A percentile compares a stretch with the other conserved stretches of the same genome.
Evolutionary conservation across 805 yeast genomes (phyloP).

Genomic region (Kluyveromyces dobzhanskii): DNA sequence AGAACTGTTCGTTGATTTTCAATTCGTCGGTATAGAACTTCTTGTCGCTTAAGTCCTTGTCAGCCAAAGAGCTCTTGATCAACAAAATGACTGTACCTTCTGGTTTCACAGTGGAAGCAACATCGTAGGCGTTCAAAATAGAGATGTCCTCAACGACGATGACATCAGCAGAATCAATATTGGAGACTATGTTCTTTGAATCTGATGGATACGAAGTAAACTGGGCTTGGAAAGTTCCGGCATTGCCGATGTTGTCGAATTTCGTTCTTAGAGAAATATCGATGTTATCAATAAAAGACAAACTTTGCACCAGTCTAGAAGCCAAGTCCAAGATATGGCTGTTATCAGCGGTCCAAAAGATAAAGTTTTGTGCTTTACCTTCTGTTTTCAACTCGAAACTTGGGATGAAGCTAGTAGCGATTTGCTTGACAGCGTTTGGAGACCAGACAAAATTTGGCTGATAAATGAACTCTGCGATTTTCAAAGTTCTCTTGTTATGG

Average conservation of each 20-base stretch:
- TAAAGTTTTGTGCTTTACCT: slow-evolving; percentile 17
- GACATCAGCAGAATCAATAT: slow-evolving; percentile 53
- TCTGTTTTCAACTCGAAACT: slow-evolving; percentile 8
- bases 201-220: slow-evolving; percentile 32
- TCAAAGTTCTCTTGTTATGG: slow-evolving; percentile 26
- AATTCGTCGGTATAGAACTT: slow-evolving; percentile 44
- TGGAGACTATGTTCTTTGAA: slow-evolving; percentile 13
- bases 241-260: slow-evolving; percentile 63
- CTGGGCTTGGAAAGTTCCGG: slow-evolving; percentile 71
- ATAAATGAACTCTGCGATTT: slow-evolving; percentile 46
- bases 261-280: slow-evolving; percentile 49
- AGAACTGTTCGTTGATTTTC: slow-evolving; percentile 39
- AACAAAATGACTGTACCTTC: slow-evolving; percentile 46
- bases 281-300: slow-evolving; percentile 53
- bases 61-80: slow-evolving; percentile 27
- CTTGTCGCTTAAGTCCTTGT: slow-evolving; percentile 28
- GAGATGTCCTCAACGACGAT: slow-evolving; percentile 54
- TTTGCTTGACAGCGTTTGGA: slow-evolving; percentile 41
- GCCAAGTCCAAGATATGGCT: slow-evolving; percentile 48
- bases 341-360: slow-evolving; percentile 66
- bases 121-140: slow-evolving; percentile 50
- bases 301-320: slow-evolving; percentile 56
- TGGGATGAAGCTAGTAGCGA: slow-evolving; percentile 36
- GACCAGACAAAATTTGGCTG: slow-evolving; percentile 50
- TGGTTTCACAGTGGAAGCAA: slow-evolving; percentile 48